These are phyloP conservation scores for Debaryomyces hansenii DNA, from an alignment of 805 yeast genomes.

Conservation along the genomic window DNA sequence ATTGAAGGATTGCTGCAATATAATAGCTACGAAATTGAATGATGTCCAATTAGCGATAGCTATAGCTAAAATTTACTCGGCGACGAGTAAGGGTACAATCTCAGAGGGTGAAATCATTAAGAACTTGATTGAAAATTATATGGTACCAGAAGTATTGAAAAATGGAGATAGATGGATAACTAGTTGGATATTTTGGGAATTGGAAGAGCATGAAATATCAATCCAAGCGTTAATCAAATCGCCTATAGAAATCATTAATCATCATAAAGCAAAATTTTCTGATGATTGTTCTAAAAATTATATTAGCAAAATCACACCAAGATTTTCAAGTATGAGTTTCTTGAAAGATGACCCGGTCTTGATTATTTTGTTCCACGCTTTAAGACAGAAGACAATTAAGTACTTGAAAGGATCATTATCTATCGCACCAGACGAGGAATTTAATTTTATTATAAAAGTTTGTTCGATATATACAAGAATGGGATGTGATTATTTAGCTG, in stretches of 20 bases:
- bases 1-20: constrained; percentile 74
- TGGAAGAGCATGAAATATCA: constrained; percentile 42
- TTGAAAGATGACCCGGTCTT: constrained; percentile 82
- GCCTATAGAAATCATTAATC: constrained; percentile 37
- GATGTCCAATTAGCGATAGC: constrained; percentile 78
- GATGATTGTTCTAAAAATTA: constrained; percentile 15
- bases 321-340: constrained; percentile 29
- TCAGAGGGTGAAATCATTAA: constrained; percentile 9
- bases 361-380: constrained; percentile 59
- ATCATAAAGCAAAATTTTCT: constrained; percentile 20
- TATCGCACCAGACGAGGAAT: constrained; percentile 50
- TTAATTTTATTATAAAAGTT: constrained; percentile 59
- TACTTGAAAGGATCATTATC: constrained; percentile 52
- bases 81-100: constrained; percentile 23
- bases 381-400: constrained; percentile 53
- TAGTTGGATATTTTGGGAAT: constrained; percentile 78
- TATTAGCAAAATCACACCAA: constrained; percentile 10
- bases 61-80: constrained; percentile 69
- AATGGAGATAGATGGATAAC: constrained; percentile 78
- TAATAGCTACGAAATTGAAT: constrained; percentile 62
- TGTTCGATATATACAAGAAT: constrained; percentile 71
- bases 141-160: constrained; percentile 57
- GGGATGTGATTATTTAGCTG: constrained; percentile 86
- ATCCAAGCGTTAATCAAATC: constrained; percentile 65
- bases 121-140: constrained; percentile 46